These are phyloP conservation scores for Chlorophyllum brunneum DNA, from an alignment of 768 basidiomycete species.

Conservation along the genomic window DNA sequence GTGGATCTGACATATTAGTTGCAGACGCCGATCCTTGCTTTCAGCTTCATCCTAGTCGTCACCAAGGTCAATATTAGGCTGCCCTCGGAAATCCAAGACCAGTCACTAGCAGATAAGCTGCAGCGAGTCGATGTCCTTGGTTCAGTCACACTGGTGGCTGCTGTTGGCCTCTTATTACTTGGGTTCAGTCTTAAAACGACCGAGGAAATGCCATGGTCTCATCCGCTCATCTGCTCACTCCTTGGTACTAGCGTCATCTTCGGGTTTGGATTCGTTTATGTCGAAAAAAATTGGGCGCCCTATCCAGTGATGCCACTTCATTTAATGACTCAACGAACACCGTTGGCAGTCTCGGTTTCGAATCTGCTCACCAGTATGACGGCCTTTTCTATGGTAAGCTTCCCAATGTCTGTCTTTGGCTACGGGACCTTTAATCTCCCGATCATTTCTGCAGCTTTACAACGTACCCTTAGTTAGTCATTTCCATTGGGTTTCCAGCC, in stretches of 20 bases:
- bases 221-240: constrained; percentile 68
- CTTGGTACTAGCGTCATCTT: constrained; percentile 54
- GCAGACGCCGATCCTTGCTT: constrained; percentile 72
- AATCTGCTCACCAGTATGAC: constrained; percentile 77
- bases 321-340: constrained; percentile 73
- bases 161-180: constrained; percentile 67
- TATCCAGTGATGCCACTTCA: constrained; percentile 91
- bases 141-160: constrained; percentile 71
- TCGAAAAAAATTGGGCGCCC: constrained; percentile 73
- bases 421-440: constrained; percentile 2
- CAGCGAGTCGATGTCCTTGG: constrained; percentile 84
- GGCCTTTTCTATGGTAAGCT: constrained; percentile 72
- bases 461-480: constrained; percentile 73
- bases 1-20: constrained; percentile 12
- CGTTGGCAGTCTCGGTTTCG: constrained; percentile 73
- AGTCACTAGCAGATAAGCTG: constrained; percentile 58
- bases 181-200: constrained; percentile 76
- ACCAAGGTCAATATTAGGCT: constrained; percentile 77
- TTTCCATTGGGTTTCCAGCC: constrained; percentile 1
- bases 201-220: constrained; percentile 73
- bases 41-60: constrained; percentile 68
- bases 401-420: background rate
- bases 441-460: constrained; percentile 54
- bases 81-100: constrained; percentile 60
- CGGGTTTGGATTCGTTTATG: constrained; percentile 60